Conservation (phyloP, 176 grass and related monocot genomes). For the Puccinellia tenuiflora region DNA sequence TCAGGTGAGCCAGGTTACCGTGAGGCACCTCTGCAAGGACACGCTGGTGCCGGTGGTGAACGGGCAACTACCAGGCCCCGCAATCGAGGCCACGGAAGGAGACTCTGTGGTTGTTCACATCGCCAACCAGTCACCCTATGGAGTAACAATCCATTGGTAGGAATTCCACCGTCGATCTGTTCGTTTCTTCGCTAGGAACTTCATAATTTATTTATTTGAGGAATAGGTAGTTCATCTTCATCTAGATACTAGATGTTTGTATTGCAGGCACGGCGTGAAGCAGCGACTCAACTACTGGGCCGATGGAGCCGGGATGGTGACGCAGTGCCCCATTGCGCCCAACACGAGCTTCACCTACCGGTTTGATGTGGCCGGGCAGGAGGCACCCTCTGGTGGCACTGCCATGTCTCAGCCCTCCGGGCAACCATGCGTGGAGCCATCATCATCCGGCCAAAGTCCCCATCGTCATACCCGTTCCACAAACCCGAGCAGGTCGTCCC, state of each 20-base stretch:
- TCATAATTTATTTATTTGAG: too few species aligned
- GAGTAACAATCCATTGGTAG: not conserved
- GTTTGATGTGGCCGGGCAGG: not conserved
- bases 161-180: too few species aligned
- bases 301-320: too few species aligned
- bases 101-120: not conserved
- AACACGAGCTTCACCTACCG: slow-evolving; percentile 2
- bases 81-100: not conserved
- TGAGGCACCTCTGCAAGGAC: not conserved
- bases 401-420: not conserved
- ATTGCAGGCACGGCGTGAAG: slow-evolving; percentile 21
- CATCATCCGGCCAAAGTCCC: not conserved
- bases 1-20: not conserved
- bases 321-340: slow-evolving; percentile 21
- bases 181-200: too few species aligned
- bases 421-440: slow-evolving; percentile 1
- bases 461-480: not conserved
- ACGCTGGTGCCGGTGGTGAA: not conserved
- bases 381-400: slow-evolving; percentile 40
- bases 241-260: too few species aligned
- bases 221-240: too few species aligned
- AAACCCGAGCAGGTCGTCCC: not conserved
- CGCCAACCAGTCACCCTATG: not conserved
- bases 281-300: too few species aligned
- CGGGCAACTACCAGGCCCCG: not conserved